Evolutionary conservation across 208 protist genomes (phyloP).

Genomic region (Strigomonas oncopelti): DNA sequence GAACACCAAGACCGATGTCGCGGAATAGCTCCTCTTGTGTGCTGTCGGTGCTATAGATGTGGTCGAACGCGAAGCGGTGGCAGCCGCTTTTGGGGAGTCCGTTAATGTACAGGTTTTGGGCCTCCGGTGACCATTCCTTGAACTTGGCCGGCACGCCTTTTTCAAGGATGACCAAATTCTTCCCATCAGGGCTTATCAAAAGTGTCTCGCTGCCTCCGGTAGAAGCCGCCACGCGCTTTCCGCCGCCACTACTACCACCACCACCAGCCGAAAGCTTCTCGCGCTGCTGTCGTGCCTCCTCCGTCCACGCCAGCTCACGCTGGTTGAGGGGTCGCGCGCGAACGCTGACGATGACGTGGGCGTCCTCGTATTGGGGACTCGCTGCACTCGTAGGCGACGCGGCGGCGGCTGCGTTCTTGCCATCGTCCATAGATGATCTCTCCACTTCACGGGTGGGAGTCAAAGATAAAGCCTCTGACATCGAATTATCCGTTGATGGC

Average conservation of each 20-base stretch:
- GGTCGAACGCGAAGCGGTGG: slow-evolving; percentile 77
- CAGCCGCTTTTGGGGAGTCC: slow-evolving; percentile 13
- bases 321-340: slow-evolving; percentile 63
- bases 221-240: neutral
- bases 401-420: neutral
- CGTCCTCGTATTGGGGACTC: slow-evolving; percentile 46
- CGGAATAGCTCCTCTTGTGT: slow-evolving; percentile 83
- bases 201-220: slow-evolving; percentile 23
- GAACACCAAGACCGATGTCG: slow-evolving; percentile 79
- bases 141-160: slow-evolving; percentile 15
- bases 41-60: slow-evolving; percentile 46
- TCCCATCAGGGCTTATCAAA: slow-evolving; percentile 31
- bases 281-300: neutral
- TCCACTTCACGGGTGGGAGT: no score
- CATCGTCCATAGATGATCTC: neutral
- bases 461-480: neutral
- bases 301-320: slow-evolving; percentile 27
- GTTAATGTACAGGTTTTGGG: slow-evolving; percentile 11
- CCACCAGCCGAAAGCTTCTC: neutral
- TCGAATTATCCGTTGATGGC: neutral
- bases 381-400: neutral
- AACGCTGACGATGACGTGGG: slow-evolving; percentile 74
- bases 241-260: neutral
- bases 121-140: slow-evolving; percentile 9
- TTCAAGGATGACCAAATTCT: slow-evolving; percentile 48